Conservation (phyloP, 73 alveolate genomes). For the Strombidium stylifer region DNA sequence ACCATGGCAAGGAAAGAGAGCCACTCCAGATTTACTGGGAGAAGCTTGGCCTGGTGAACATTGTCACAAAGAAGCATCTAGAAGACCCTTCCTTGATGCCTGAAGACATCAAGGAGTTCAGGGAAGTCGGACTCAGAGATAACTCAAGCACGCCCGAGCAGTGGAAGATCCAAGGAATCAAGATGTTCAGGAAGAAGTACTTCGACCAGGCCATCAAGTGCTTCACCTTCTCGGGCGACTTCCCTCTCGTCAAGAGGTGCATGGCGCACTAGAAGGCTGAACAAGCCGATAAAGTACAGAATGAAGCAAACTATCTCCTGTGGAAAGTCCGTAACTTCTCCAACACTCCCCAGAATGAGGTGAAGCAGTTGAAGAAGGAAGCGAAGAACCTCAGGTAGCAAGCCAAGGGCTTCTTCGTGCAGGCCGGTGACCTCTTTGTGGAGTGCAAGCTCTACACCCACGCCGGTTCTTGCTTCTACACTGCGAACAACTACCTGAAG, state of each 20-base stretch:
- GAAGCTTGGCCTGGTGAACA: slow-evolving; percentile 55
- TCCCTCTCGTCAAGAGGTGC: slow-evolving; percentile 52
- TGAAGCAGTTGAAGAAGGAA: slow-evolving; percentile 20
- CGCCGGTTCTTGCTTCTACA: slow-evolving; percentile 79
- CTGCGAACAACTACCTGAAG: slow-evolving; percentile 57
- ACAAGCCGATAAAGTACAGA: slow-evolving; percentile 34
- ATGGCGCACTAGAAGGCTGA: slow-evolving; percentile 67
- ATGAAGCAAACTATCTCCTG: slow-evolving; percentile 41
- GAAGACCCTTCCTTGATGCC: neutral
- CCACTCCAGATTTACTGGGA: slow-evolving; percentile 69
- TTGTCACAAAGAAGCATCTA: slow-evolving; percentile 21
- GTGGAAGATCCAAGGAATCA: slow-evolving; percentile 79
- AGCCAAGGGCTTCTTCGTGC: slow-evolving; percentile 27
- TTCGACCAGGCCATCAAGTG: slow-evolving; percentile 81
- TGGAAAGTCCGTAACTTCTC: slow-evolving; percentile 11
- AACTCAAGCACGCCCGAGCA: slow-evolving; percentile 45
- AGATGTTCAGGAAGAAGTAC: slow-evolving; percentile 77
- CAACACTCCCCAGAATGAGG: slow-evolving; percentile 20
- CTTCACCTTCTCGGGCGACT: slow-evolving; percentile 65
- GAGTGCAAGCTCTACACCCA: slow-evolving; percentile 43
- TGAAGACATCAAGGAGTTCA: slow-evolving; percentile 10
- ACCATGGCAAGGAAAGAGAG: slow-evolving; percentile 58
- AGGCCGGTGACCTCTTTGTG: slow-evolving; percentile 65
- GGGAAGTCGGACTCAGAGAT: neutral
- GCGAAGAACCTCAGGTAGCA: slow-evolving; percentile 15